phyloP scores from a whole-genome alignment of 495 filamentous ascomycete genomes.

The Hypoxylon trugodes region DNA sequence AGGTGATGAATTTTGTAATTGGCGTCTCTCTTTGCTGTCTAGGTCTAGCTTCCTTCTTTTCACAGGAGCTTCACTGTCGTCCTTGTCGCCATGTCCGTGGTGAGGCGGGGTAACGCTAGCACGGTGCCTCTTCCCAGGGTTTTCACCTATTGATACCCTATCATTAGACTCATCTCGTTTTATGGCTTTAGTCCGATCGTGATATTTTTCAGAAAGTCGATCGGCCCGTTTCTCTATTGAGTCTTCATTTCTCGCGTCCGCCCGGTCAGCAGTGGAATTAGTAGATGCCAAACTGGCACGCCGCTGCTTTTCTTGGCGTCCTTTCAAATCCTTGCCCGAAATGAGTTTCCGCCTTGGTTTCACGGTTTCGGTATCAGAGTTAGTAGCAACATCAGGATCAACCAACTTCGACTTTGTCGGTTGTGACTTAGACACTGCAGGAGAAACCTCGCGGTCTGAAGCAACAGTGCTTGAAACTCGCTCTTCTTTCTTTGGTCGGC shows the following conservation, averaged over 20 bases:
- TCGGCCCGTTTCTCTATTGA: constrained; percentile 47
- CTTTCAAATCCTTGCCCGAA: constrained; percentile 65
- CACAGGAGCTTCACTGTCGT: constrained; percentile 60
- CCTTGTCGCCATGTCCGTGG: constrained; percentile 61
- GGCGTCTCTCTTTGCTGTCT: constrained; percentile 53
- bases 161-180: constrained; percentile 66
- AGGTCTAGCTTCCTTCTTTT: constrained; percentile 60
- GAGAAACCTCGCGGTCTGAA: constrained; percentile 63
- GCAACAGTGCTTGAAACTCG: constrained; percentile 52
- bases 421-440: constrained; percentile 51
- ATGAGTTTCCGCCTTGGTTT: constrained; percentile 69
- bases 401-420: constrained; percentile 53
- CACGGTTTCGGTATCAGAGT: constrained; percentile 58
- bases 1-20: constrained; percentile 48
- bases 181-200: constrained; percentile 58
- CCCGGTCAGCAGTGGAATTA: constrained; percentile 54
- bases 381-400: constrained; percentile 57
- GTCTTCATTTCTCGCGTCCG: constrained; percentile 52
- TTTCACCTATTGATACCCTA: constrained; percentile 57
- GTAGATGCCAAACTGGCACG: constrained; percentile 59
- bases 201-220: constrained; percentile 53
- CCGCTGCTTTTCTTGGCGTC: constrained; percentile 61
- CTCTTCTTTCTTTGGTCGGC: constrained; percentile 59
- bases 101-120: constrained; percentile 73
- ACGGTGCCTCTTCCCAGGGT: constrained; percentile 69